phyloP scores from a whole-genome alignment of 2,329 filamentous ascomycete genomes.

The Amauroascus niger region DNA sequence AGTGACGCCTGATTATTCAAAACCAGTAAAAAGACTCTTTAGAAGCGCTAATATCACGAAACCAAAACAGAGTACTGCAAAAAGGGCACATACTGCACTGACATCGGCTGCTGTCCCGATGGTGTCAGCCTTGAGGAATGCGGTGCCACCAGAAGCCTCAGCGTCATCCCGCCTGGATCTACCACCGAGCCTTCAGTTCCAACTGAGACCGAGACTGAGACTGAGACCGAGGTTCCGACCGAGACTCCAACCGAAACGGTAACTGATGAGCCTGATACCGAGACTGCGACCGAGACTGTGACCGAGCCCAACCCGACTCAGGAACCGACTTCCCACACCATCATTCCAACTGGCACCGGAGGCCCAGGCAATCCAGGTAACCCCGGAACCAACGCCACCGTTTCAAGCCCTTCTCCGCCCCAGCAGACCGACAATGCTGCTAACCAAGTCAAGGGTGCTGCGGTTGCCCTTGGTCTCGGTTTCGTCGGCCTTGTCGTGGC shows the following conservation, averaged over 20 bases:
- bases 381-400: conserved; percentile 6
- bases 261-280: background rate
- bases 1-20: background rate
- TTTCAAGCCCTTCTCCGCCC: conserved; percentile 4
- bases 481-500: conserved; percentile 1
- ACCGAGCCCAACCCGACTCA: background rate
- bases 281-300: conserved; percentile 4
- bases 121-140: conserved; percentile 10
- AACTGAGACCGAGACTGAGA: background rate
- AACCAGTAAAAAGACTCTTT: background rate
- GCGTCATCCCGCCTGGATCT: conserved; percentile 2
- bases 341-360: conserved; percentile 9
- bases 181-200: background rate
- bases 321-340: background rate
- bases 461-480: conserved; percentile 8
- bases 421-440: conserved; percentile 7
- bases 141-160: conserved; percentile 6
- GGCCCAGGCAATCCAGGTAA: background rate
- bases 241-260: background rate
- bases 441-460: conserved; percentile 6
- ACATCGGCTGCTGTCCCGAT: conserved; percentile 10
- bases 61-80: conserved; percentile 12
- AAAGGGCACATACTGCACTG: conserved; percentile 11
- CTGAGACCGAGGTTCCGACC: background rate
- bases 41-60: background rate